Evolutionary conservation across 2,329 filamentous ascomycete species (phyloP).

Genomic region (Elsinoe batatas): DNA sequence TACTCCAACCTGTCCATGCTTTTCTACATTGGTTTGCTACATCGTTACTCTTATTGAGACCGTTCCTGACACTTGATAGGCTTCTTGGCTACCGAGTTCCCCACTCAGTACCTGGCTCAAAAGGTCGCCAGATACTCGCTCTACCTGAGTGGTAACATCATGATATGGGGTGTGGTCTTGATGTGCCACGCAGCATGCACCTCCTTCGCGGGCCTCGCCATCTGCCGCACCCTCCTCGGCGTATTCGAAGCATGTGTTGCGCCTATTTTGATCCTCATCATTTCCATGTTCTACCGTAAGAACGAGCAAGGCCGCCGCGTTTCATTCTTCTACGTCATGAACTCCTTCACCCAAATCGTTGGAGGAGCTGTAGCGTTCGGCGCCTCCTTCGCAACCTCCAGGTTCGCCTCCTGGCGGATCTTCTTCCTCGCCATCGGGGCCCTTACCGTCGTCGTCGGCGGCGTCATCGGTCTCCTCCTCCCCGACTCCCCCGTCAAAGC

Average conservation of each 20-base stretch:
- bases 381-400: slow-evolving; percentile 25
- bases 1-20: slow-evolving; percentile 18
- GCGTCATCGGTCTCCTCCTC: slow-evolving; percentile 24
- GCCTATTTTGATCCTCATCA: slow-evolving; percentile 15
- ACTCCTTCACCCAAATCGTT: slow-evolving; percentile 20
- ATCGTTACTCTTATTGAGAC: slow-evolving; percentile 23
- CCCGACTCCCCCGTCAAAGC: slow-evolving; percentile 30
- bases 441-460: slow-evolving; percentile 25
- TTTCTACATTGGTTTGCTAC: slow-evolving; percentile 19
- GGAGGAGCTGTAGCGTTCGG: slow-evolving; percentile 34
- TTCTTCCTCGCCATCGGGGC: slow-evolving; percentile 36
- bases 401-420: slow-evolving; percentile 33
- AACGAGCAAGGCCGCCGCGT: slow-evolving; percentile 23
- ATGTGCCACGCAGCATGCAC: slow-evolving; percentile 23
- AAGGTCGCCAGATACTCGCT: slow-evolving; percentile 10
- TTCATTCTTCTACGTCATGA: slow-evolving; percentile 17
- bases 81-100: slow-evolving; percentile 18
- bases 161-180: slow-evolving; percentile 24
- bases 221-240: slow-evolving; percentile 26
- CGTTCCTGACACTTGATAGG: slow-evolving; percentile 2
- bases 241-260: slow-evolving; percentile 21
- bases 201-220: slow-evolving; percentile 22
- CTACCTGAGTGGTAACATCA: slow-evolving; percentile 23
- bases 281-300: slow-evolving; percentile 16
- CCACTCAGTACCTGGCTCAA: slow-evolving; percentile 15